Evolutionary conservation across 2,329 filamentous ascomycete species (phyloP).

Genomic region (Colletotrichum caudatum): DNA sequence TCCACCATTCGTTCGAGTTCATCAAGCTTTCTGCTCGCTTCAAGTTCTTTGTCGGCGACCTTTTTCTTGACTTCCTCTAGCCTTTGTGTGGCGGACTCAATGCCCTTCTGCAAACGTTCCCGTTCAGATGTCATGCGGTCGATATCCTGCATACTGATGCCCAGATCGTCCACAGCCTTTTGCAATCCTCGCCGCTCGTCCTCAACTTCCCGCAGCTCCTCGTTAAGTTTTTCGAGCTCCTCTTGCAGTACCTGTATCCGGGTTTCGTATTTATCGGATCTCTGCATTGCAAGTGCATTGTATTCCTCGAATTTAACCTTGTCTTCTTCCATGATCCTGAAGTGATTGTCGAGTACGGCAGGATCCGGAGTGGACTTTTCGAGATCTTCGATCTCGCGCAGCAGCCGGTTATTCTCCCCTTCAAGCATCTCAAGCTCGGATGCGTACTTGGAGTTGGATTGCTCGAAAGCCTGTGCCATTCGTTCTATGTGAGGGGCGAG

Average conservation of each 20-base stretch:
- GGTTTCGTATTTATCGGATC: slow-evolving; percentile 88
- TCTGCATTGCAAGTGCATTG: slow-evolving; percentile 84
- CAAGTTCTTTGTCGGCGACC: slow-evolving; percentile 87
- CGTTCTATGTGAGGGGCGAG: slow-evolving; percentile 85
- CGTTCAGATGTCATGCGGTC: slow-evolving; percentile 98
- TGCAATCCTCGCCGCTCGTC: slow-evolving; percentile 85
- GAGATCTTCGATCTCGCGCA: slow-evolving; percentile 88
- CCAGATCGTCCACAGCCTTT: slow-evolving; percentile 88
- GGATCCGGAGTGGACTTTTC: slow-evolving; percentile 89
- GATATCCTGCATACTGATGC: slow-evolving; percentile 97
- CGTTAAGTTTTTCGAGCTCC: slow-evolving; percentile 82
- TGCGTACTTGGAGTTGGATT: slow-evolving; percentile 84
- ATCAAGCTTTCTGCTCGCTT: slow-evolving; percentile 87
- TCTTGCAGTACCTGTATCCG: slow-evolving; percentile 86
- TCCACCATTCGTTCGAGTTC: slow-evolving; percentile 93
- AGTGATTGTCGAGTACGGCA: slow-evolving; percentile 86
- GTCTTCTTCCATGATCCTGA: slow-evolving; percentile 94
- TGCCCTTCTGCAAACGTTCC: slow-evolving; percentile 89
- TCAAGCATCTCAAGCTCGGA: slow-evolving; percentile 89
- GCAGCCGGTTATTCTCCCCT: slow-evolving; percentile 82
- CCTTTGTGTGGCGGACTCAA: slow-evolving; percentile 79
- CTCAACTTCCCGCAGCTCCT: slow-evolving; percentile 83
- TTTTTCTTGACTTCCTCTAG: slow-evolving; percentile 88
- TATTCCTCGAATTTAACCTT: slow-evolving; percentile 96
- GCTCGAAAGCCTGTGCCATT: slow-evolving; percentile 91